Conservation (phyloP, 1,139 yeast genomes). For the Magnusiomyces sp. region DNA sequence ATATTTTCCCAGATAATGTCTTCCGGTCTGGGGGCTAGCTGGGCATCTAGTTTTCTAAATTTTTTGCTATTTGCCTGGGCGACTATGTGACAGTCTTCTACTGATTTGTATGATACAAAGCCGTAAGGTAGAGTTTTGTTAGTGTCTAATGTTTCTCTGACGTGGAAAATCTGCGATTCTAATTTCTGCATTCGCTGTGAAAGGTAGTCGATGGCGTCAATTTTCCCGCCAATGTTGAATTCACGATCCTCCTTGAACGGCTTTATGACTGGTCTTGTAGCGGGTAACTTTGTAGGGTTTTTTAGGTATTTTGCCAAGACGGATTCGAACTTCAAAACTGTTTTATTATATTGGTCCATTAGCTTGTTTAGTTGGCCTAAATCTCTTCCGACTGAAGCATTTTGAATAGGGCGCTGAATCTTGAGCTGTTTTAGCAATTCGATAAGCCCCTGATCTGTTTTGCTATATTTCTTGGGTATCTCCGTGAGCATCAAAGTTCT, state of each 20-base stretch:
- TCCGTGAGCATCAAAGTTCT: constrained; percentile 33
- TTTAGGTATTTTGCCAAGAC: constrained; percentile 30
- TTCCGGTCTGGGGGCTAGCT: constrained; percentile 32
- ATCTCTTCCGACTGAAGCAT: constrained; percentile 30
- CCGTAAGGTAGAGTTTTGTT: constrained; percentile 29
- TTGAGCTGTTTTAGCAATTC: constrained; percentile 17
- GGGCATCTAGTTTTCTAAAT: constrained; percentile 4
- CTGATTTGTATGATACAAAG: constrained; percentile 30
- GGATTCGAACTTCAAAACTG: constrained; percentile 27
- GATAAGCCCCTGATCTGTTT: constrained; percentile 24
- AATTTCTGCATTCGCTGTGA: constrained; percentile 20
- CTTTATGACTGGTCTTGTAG: constrained; percentile 20
- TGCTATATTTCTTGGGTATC: constrained; percentile 25
- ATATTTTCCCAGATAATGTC: constrained; percentile 35
- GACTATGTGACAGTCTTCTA: constrained; percentile 25
- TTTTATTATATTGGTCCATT: constrained; percentile 24
- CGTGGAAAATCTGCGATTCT: constrained; percentile 24
- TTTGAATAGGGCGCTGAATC: constrained; percentile 21
- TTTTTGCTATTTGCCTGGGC: constrained; percentile 19
- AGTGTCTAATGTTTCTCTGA: constrained; percentile 21
- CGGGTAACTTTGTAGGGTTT: constrained; percentile 23
- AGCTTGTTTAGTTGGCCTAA: constrained; percentile 26
- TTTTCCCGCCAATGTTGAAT: constrained; percentile 13
- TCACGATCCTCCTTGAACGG: constrained; percentile 20
- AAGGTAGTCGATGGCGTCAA: constrained; percentile 30